Percentiles rank a stretch among this genome's conserved stretches.
These are phyloP conservation scores for Lanzia echinophila DNA, from an alignment of 2,329 filamentous ascomycete genomes.

Conservation along the genomic window DNA sequence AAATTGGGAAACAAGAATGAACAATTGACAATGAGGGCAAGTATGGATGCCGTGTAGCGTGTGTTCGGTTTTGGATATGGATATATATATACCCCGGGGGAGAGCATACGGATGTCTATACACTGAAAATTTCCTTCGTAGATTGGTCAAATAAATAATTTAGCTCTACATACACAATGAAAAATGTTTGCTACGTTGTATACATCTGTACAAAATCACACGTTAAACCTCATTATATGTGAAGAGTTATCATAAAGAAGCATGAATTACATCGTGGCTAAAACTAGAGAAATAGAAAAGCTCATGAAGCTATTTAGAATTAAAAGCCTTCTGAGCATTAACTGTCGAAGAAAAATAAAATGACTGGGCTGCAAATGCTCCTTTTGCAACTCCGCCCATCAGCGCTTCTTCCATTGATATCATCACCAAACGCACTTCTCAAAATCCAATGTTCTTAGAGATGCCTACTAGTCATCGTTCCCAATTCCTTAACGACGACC, in stretches of 20 bases:
- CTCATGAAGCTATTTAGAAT: conserved; percentile 14
- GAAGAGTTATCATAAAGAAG: conserved; percentile 17
- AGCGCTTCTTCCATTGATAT: conserved; percentile 11
- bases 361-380: conserved; percentile 10
- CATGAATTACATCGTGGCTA: conserved; percentile 33
- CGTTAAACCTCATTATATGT: background rate
- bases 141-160: background rate
- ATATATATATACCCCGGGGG: background rate
- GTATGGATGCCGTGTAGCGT: conserved; percentile 61
- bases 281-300: conserved; percentile 26
- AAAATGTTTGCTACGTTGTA: background rate
- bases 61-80: background rate
- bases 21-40: conserved; percentile 71
- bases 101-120: background rate
- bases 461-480: background rate
- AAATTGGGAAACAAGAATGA: conserved; percentile 98
- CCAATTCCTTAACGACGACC: conserved; percentile 65
- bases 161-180: background rate
- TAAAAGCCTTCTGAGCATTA: conserved; percentile 15
- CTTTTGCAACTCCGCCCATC: background rate
- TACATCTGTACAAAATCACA: background rate
- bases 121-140: background rate
- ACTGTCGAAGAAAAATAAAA: conserved; percentile 17
- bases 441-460: conserved; percentile 9
- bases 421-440: background rate